Evolutionary conservation across 169 alveolate species (phyloP).

Genomic region (Plasmodium coatneyi): DNA sequence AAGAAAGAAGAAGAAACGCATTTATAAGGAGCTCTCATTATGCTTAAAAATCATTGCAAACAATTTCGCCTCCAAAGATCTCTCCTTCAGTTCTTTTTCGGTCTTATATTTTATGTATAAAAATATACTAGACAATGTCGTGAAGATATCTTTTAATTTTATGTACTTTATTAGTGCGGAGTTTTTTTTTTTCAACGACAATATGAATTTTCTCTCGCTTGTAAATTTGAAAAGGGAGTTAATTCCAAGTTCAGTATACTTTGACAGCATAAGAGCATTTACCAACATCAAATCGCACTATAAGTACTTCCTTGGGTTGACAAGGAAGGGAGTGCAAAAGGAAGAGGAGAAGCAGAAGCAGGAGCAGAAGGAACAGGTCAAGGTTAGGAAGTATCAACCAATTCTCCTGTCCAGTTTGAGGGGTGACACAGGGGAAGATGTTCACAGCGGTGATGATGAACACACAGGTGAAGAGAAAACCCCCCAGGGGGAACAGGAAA

Average conservation of each 20-base stretch:
- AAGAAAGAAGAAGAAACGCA: constrained; percentile 10
- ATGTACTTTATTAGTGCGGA: constrained; percentile 56
- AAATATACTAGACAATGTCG: constrained; percentile 38
- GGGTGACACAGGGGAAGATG: not conserved
- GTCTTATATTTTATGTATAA: constrained; percentile 66
- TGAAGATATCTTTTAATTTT: constrained; percentile 63
- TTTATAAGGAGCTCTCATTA: constrained; percentile 15
- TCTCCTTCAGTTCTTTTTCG: constrained; percentile 35
- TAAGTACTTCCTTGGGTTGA: constrained; percentile 10
- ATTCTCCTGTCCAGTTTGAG: constrained; percentile 1
- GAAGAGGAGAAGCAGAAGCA: not conserved
- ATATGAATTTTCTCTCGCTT: constrained; percentile 29
- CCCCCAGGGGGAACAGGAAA: not conserved
- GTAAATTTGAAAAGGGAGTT: constrained; percentile 41
- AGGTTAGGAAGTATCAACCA: not conserved
- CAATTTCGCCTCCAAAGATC: constrained; percentile 20
- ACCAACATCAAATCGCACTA: constrained; percentile 70
- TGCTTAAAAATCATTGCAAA: constrained; percentile 46
- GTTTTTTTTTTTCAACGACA: constrained; percentile 63
- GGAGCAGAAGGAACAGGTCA: not conserved
- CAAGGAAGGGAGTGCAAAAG: not conserved
- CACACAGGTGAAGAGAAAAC: not conserved
- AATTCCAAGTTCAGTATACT: constrained; percentile 40
- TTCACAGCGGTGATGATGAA: not conserved
- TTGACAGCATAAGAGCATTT: constrained; percentile 69